Conservation (phyloP, 495 filamentous ascomycete genomes). For the Aspergillus heteromorphus region DNA sequence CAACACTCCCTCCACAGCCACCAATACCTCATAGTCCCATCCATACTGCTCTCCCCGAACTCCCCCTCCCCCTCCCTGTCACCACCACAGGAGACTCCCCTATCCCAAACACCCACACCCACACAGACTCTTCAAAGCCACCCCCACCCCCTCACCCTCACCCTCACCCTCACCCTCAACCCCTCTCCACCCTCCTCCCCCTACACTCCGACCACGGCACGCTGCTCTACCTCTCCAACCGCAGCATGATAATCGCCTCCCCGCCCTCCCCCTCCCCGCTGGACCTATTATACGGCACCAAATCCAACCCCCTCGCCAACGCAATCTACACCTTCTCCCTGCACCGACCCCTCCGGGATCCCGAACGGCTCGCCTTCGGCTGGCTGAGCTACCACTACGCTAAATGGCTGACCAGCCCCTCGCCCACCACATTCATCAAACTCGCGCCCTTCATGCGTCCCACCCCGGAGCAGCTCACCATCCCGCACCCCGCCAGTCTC, state of each 20-base stretch:
- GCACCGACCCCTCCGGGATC: slow-evolving; percentile 21
- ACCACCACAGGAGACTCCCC: too few relatives aligned
- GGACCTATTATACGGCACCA: slow-evolving; percentile 25
- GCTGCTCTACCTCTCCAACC: slow-evolving; percentile 15
- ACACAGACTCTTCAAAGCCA: too few relatives aligned
- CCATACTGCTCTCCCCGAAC: too few relatives aligned
- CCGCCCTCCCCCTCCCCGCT: slow-evolving; percentile 21
- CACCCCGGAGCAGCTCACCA: slow-evolving; percentile 15
- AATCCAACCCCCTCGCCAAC: slow-evolving; percentile 23
- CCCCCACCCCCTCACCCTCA: not conserved
- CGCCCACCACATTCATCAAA: slow-evolving; percentile 14
- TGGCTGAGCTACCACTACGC: slow-evolving; percentile 19
- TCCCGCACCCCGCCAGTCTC: slow-evolving; percentile 17
- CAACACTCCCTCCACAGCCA: too few relatives aligned
- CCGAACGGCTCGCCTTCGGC: slow-evolving; percentile 23
- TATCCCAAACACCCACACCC: too few relatives aligned
- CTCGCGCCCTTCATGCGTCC: slow-evolving; percentile 17
- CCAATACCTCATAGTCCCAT: too few relatives aligned
- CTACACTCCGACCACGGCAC: slow-evolving; percentile 14
- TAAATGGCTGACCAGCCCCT: slow-evolving; percentile 21
- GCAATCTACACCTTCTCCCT: slow-evolving; percentile 17
- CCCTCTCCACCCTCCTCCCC: slow-evolving; percentile 19
- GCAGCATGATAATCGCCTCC: slow-evolving; percentile 13
- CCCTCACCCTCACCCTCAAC: not conserved
- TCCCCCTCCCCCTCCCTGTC: too few relatives aligned